Conservation (phyloP, 345 rosid species). For the Hirschfeldia incana region DNA sequence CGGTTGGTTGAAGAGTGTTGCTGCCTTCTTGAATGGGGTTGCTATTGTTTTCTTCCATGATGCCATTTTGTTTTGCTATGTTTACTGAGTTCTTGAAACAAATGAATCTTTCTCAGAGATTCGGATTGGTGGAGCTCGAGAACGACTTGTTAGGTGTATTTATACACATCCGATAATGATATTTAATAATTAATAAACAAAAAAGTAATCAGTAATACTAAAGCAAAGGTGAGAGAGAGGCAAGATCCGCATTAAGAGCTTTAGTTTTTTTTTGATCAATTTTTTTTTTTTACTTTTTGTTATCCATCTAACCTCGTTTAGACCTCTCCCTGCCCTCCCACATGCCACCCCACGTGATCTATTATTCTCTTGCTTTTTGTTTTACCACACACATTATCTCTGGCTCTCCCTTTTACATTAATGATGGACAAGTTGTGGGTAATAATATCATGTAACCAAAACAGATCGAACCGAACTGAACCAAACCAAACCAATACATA, state of each 20-base stretch:
- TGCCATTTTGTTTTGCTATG: conserved; percentile 45
- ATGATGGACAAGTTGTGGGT: conserved; percentile 23
- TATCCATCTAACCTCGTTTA: conserved; percentile 37
- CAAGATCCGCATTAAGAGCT: conserved; percentile 77
- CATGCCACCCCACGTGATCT: conserved; percentile 42
- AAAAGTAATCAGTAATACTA: conserved; percentile 22
- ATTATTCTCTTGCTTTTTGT: neutral
- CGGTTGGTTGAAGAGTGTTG: conserved; percentile 74
- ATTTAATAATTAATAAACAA: conserved; percentile 5
- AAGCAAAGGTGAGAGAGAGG: conserved; percentile 38
- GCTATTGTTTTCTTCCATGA: conserved; percentile 85
- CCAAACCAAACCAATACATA: neutral
- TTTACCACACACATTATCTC: neutral
- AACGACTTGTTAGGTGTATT: conserved; percentile 35
- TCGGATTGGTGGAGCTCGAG: conserved; percentile 36
- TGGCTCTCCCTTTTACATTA: conserved; percentile 1
- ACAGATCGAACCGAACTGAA: conserved; percentile 6
- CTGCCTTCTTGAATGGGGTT: conserved; percentile 76
- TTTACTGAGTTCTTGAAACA: conserved; percentile 22
- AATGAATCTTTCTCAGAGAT: conserved; percentile 4
- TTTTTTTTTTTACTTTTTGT: conserved; percentile 20
- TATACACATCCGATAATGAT: conserved; percentile 22
- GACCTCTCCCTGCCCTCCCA: conserved; percentile 39
- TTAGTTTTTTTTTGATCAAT: no score
- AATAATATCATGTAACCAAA: neutral